Evolutionary conservation across 1,284 basidiomycete genomes (phyloP).

Genomic region (Trichosporon sp.): DNA sequence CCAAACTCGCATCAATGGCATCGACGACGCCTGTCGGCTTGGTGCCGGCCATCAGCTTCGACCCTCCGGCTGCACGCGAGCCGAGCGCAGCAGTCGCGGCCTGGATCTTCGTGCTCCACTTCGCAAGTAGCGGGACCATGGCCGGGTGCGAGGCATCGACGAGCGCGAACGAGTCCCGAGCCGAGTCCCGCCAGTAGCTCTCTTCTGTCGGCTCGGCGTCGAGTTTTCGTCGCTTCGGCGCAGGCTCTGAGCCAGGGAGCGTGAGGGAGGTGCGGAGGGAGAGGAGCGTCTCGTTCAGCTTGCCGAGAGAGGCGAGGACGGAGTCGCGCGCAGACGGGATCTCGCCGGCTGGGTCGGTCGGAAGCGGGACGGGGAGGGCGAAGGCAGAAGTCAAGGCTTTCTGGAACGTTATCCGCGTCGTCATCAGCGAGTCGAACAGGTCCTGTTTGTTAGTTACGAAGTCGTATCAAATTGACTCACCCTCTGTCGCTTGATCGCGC

Average conservation of each 20-base stretch:
- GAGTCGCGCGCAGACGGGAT: conserved; percentile 24
- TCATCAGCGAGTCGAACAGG: conserved; percentile 76
- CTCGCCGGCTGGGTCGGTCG: conserved; percentile 28
- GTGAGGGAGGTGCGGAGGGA: conserved; percentile 57
- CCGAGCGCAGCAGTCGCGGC: conserved; percentile 61
- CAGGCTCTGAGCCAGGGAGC: conserved; percentile 26
- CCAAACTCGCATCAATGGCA: conserved; percentile 37
- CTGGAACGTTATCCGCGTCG: conserved; percentile 81
- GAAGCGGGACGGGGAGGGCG: conserved; percentile 10
- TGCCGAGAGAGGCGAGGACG: conserved; percentile 30
- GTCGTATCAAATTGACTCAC: conserved; percentile 51
- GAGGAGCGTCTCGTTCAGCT: conserved; percentile 51
- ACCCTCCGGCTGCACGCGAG: conserved; percentile 34
- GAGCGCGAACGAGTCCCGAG: conserved; percentile 33
- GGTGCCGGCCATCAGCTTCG: conserved; percentile 60
- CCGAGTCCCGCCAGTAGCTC: conserved; percentile 34
- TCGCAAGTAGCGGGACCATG: conserved; percentile 67
- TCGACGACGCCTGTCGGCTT: conserved; percentile 48
- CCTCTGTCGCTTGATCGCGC: conserved; percentile 72
- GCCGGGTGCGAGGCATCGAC: conserved; percentile 59
- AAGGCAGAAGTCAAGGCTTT: conserved; percentile 60
- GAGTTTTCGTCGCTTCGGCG: conserved; percentile 5
- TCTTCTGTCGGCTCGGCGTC: conserved; percentile 17
- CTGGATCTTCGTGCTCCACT: conserved; percentile 91
- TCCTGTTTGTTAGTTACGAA: conserved; percentile 51